phyloP scores from a whole-genome alignment of 2,329 filamentous ascomycete genomes.

The Cladophialophora exuberans region DNA sequence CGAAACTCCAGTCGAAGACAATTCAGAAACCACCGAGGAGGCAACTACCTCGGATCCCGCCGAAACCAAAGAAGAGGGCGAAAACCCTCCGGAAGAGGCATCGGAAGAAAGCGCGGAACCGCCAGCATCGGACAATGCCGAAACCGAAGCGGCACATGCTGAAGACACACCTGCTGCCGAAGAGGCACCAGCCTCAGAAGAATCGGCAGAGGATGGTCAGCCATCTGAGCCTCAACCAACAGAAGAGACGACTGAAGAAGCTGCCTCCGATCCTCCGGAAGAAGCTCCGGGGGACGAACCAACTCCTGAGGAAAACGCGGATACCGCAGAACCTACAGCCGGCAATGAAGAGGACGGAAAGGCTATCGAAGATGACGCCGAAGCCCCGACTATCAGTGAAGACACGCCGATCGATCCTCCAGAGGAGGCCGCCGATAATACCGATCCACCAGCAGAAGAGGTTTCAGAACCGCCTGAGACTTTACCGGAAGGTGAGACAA shows the following conservation, averaged over 20 bases:
- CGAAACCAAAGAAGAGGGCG: too few species aligned
- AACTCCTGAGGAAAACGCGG: slow-evolving; percentile 20
- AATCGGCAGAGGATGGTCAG: slow-evolving; percentile 11
- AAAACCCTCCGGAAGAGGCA: too few species aligned
- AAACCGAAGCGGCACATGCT: slow-evolving; percentile 20
- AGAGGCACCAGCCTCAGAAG: slow-evolving; percentile 19
- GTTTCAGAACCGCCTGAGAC: too few species aligned
- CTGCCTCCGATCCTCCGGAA: slow-evolving; percentile 8
- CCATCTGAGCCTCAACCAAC: background rate
- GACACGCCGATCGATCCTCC: background rate
- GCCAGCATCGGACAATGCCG: too few species aligned
- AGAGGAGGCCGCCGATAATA: background rate
- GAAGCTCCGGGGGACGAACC: slow-evolving; percentile 12
- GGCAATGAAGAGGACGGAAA: background rate
- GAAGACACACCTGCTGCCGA: slow-evolving; percentile 8
- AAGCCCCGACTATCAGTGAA: background rate
- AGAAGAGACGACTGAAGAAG: slow-evolving; percentile 11
- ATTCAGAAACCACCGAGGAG: too few species aligned
- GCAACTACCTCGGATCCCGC: too few species aligned
- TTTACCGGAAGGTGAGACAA: too few species aligned
- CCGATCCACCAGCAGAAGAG: slow-evolving; percentile 20
- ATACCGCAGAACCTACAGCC: background rate
- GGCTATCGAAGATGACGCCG: background rate
- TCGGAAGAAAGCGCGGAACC: too few species aligned
- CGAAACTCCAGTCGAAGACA: too few species aligned